These are phyloP conservation scores for Paraconiothyrium sp. DNA, from an alignment of 2,329 filamentous ascomycete species.

Conservation along the genomic window DNA sequence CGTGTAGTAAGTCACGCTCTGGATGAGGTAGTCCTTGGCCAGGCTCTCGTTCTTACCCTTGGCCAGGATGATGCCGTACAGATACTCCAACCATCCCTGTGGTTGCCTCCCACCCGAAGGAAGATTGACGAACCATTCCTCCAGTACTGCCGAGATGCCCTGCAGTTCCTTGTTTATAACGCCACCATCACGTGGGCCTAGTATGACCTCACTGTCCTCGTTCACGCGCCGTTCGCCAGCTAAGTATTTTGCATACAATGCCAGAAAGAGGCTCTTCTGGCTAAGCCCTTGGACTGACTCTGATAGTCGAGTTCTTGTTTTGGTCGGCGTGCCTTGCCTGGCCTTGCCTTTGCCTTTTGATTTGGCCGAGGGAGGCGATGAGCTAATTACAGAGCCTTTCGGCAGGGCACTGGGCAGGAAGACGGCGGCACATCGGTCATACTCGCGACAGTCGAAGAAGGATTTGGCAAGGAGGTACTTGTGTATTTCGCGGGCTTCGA, in stretches of 20 bases:
- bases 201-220: constrained; percentile 96
- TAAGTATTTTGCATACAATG: constrained; percentile 90
- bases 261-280: constrained; percentile 91
- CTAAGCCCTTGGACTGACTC: constrained; percentile 67
- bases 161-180: constrained; percentile 88
- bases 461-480: constrained; percentile 92
- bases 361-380: constrained; percentile 50
- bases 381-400: constrained; percentile 66
- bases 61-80: constrained; percentile 89
- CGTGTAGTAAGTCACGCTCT: constrained; percentile 86
- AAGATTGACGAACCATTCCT: constrained; percentile 80
- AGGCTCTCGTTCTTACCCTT: constrained; percentile 90
- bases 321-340: constrained; percentile 52
- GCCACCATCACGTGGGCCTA: constrained; percentile 90
- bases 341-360: constrained; percentile 68
- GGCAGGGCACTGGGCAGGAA: constrained; percentile 84
- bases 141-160: constrained; percentile 76
- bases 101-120: constrained; percentile 66
- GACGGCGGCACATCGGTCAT: constrained; percentile 88
- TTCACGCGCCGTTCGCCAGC: constrained; percentile 96
- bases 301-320: constrained; percentile 37
- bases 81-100: constrained; percentile 93
- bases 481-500: constrained; percentile 82
- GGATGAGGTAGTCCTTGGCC: constrained; percentile 86
- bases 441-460: constrained; percentile 94